These are phyloP conservation scores for Rugosomyces carneus DNA, from an alignment of 1,284 basidiomycete genomes.

Conservation along the genomic window DNA sequence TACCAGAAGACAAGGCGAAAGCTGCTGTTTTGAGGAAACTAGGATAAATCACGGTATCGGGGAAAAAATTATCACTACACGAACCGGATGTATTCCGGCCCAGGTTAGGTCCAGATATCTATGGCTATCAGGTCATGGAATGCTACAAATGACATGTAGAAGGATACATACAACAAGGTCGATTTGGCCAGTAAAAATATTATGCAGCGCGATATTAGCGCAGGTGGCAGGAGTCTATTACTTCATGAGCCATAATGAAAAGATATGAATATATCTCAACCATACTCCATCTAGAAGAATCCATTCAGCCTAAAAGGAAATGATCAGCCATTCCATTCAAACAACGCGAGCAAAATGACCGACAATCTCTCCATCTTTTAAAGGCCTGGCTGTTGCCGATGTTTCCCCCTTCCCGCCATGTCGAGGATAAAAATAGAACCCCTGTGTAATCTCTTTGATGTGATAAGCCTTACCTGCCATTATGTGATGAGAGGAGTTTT, in stretches of 20 bases:
- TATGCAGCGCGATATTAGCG: slow-evolving; percentile 83
- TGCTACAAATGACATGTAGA: not conserved
- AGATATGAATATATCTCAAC: slow-evolving; percentile 6
- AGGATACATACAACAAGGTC: slow-evolving; percentile 66
- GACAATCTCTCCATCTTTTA: slow-evolving; percentile 67
- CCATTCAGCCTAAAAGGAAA: slow-evolving; percentile 65
- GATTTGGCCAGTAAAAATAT: slow-evolving; percentile 77
- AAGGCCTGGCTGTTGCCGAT: slow-evolving; percentile 52
- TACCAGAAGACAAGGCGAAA: slow-evolving; percentile 84
- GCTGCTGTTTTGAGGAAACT: slow-evolving; percentile 47
- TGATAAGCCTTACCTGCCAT: slow-evolving; percentile 73
- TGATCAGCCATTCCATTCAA: slow-evolving; percentile 4
- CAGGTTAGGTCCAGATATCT: slow-evolving; percentile 74
- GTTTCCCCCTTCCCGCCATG: slow-evolving; percentile 74
- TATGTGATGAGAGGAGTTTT: slow-evolving; percentile 2
- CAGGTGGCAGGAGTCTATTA: slow-evolving; percentile 84
- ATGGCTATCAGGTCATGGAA: slow-evolving; percentile 2
- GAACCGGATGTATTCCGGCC: slow-evolving; percentile 78
- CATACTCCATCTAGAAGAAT: slow-evolving; percentile 80
- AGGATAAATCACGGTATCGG: not conserved
- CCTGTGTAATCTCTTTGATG: slow-evolving; percentile 73
- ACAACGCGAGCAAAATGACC: slow-evolving; percentile 10
- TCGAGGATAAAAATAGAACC: slow-evolving; percentile 78
- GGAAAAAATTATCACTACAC: slow-evolving; percentile 16
- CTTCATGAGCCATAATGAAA: slow-evolving; percentile 8